Evolutionary conservation across 169 alveolate genomes (phyloP).

Genomic region (Babesia caballi): DNA sequence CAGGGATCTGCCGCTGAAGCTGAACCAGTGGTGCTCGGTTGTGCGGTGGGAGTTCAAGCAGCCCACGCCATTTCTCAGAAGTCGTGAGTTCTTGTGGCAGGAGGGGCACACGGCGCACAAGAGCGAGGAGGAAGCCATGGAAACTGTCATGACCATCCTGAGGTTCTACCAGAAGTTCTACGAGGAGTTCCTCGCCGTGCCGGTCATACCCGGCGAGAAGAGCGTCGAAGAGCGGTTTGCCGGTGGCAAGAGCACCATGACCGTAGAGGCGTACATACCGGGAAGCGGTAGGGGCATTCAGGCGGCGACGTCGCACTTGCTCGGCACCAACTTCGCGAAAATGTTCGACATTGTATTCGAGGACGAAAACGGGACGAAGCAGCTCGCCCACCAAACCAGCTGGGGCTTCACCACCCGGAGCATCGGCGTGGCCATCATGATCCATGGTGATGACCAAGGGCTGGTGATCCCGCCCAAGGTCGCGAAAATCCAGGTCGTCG

Average conservation of each 20-base stretch:
- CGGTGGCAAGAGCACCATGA: slow-evolving; percentile 97
- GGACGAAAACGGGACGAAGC: slow-evolving; percentile 88
- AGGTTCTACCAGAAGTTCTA: slow-evolving; percentile 88
- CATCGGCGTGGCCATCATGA: slow-evolving; percentile 93
- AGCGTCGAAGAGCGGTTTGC: slow-evolving; percentile 97
- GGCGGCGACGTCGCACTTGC: slow-evolving; percentile 97
- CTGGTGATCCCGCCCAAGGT: slow-evolving; percentile 97
- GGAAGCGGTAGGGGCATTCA: slow-evolving; percentile 98
- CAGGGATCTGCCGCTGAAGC: slow-evolving; percentile 97
- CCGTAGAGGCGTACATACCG: slow-evolving; percentile 96
- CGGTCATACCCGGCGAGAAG: slow-evolving; percentile 97
- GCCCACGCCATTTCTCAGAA: slow-evolving; percentile 99
- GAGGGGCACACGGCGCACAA: slow-evolving; percentile 99
- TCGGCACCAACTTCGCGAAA: slow-evolving; percentile 98
- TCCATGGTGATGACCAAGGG: slow-evolving; percentile 98
- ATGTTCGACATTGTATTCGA: slow-evolving; percentile 94
- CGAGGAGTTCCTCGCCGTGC: slow-evolving; percentile 97
- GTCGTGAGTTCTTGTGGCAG: slow-evolving; percentile 99
- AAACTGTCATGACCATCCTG: slow-evolving; percentile 86
- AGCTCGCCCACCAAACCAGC: slow-evolving; percentile 94
- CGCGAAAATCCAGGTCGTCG: slow-evolving; percentile 93
- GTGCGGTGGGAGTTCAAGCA: slow-evolving; percentile 99
- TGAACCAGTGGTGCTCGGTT: slow-evolving; percentile 96
- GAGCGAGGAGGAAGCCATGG: slow-evolving; percentile 93
- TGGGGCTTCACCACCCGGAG: slow-evolving; percentile 99